phyloP scores from a whole-genome alignment of 176 grass and related monocot species.

The Triticum turgidum region DNA sequence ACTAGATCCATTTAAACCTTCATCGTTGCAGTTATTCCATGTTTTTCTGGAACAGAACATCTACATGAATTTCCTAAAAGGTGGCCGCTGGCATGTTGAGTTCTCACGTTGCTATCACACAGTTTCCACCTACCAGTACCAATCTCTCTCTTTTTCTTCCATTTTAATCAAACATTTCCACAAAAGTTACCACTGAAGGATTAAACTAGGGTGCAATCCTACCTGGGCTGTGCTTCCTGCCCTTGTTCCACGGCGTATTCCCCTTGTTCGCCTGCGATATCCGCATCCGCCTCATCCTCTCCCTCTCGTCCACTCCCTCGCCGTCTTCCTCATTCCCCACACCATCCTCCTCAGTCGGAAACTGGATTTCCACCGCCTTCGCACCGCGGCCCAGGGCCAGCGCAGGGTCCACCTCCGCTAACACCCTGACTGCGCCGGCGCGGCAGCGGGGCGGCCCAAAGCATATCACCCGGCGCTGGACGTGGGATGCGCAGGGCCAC shows the following conservation, averaged over 20 bases:
- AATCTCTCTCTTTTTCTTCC: not conserved
- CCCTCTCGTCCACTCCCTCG: conserved; percentile 59
- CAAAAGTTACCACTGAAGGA: not conserved
- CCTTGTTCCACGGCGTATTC: conserved; percentile 96
- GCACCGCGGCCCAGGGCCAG: not conserved
- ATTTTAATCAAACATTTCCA: not conserved
- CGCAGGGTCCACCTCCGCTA: not conserved
- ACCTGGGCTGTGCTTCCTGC: conserved; percentile 89
- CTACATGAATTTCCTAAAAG: not conserved
- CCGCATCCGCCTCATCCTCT: conserved; percentile 66
- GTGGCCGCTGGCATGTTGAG: not conserved
- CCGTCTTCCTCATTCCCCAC: conserved; percentile 1
- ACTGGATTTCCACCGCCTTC: not conserved
- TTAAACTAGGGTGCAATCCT: not conserved
- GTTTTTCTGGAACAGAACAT: not conserved
- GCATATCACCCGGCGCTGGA: conserved; percentile 5
- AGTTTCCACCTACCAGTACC: not conserved
- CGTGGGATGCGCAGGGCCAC: conserved; percentile 14
- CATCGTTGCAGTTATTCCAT: not conserved
- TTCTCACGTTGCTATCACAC: not conserved
- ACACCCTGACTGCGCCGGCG: not conserved
- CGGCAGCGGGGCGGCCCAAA: conserved; percentile 4
- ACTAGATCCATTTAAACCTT: not conserved
- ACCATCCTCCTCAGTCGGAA: not conserved
- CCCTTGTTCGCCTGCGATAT: conserved; percentile 93